Percentiles rank a stretch among this genome's conserved stretches.
phyloP scores from a whole-genome alignment of 768 basidiomycete genomes.

The Xerocomellus amylosporus region DNA sequence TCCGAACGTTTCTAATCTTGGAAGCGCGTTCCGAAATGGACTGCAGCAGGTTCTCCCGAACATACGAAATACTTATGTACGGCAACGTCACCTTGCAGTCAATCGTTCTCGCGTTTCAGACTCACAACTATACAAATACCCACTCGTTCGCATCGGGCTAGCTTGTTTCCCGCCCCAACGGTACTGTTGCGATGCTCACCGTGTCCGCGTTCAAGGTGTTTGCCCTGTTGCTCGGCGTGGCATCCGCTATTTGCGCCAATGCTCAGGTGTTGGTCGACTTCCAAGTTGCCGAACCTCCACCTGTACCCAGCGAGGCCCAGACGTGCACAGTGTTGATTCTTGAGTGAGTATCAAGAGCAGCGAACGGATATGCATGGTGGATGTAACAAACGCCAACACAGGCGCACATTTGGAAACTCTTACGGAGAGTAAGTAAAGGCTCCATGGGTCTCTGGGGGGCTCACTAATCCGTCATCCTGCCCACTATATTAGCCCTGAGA shows the following conservation, averaged over 20 bases:
- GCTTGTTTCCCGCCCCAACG: constrained; percentile 1
- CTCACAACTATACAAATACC: constrained; percentile 7
- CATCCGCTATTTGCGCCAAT: constrained; percentile 8
- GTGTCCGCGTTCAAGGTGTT: constrained; percentile 17
- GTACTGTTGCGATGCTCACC: constrained; percentile 12
- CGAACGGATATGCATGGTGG: background rate
- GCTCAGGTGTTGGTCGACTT: constrained; percentile 50
- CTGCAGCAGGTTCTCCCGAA: no score
- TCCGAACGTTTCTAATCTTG: no score
- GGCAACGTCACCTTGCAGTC: background rate
- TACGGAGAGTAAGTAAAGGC: constrained; percentile 53
- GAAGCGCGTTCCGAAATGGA: no score
- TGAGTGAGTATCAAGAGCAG: constrained; percentile 41
- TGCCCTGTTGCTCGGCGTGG: constrained; percentile 10
- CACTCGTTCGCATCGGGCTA: background rate
- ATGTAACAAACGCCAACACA: constrained; percentile 21
- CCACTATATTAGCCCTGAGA: constrained; percentile 47
- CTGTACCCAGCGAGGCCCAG: constrained; percentile 56
- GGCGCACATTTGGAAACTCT: constrained; percentile 71
- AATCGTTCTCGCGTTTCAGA: background rate
- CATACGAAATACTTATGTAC: no score
- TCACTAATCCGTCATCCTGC: background rate
- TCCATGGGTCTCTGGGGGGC: background rate
- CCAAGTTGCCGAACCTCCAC: constrained; percentile 71
- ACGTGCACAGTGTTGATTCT: constrained; percentile 65